Evolutionary conservation across 257 asterid genomes (phyloP), one percentile per base, ranked within the genome.

Genomic region (Mentha longifolia): DNA sequence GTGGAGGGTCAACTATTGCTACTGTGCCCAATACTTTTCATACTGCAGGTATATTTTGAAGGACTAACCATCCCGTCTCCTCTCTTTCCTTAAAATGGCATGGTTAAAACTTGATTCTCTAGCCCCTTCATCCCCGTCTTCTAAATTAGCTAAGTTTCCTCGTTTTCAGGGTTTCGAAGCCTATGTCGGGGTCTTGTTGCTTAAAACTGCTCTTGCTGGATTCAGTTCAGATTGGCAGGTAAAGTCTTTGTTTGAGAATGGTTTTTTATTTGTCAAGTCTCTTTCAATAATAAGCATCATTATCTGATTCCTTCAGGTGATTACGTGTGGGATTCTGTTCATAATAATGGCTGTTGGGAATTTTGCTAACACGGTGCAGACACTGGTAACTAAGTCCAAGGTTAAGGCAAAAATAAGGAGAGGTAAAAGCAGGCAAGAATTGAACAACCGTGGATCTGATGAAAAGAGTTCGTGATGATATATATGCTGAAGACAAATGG

Each of bases 291-390:
- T 43, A 33, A 28, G 17, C 31, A 20, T 22, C 13, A 6, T 47
- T 28, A 10, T n/a, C 63, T 15, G 5, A 42, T 33, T 39, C 74
- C 41, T 80, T 45, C 91, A 91, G 98, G 98, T 94, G 43, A 84
- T 91, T 57, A 86, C 96, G 2, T 94, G 99, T 74, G 97, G 97
- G 76, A 77, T 88, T 78, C 93, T 94, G 55, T 85, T 94, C 74
- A 89, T 91, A 78, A 77, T 89, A 43, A 94, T 94, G 99, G 99
- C 99, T 16, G 95, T 85, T 70, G 99, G 97, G 55, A 94, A 94
- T 70, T 94, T 94, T 4, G 86, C 87, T 35, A 91, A 94, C 85
- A 91, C 99, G 0, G 96, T 94, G 82, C 91, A 94, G 85, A 86
- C 99, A n/a, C 96, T 94, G 20, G 78, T 79, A 67, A 91, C 90